Evolutionary conservation across 495 filamentous ascomycete genomes (phyloP).

Genomic region (Podospora bellae-mahoneyi): DNA sequence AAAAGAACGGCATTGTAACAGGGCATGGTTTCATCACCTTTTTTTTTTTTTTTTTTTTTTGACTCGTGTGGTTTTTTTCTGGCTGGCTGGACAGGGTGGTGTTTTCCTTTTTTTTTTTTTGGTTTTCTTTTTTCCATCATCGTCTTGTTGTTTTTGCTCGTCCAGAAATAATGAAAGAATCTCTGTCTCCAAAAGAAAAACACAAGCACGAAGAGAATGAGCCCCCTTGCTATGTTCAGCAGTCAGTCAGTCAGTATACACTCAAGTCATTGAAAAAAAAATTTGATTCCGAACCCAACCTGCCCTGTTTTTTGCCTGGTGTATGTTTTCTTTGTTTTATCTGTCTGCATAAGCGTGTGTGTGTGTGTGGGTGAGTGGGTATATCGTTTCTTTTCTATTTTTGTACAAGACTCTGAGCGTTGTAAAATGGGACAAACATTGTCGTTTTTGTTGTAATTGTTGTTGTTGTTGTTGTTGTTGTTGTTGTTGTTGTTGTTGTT

Average conservation of each 20-base stretch:
- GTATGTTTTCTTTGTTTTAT: not conserved
- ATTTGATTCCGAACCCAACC: too few relatives aligned
- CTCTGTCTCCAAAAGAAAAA: not conserved
- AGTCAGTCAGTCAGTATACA: not conserved
- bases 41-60: slow-evolving; percentile 7
- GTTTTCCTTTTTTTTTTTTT: slow-evolving; percentile 12
- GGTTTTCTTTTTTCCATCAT: slow-evolving; percentile 8
- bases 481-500: not conserved
- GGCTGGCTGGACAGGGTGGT: slow-evolving; percentile 19
- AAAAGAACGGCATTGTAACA: slow-evolving; percentile 27
- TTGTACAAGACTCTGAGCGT: not conserved
- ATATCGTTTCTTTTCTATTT: not conserved
- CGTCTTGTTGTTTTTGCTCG: slow-evolving; percentile 6
- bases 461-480: not conserved
- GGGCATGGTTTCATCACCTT: slow-evolving; percentile 9
- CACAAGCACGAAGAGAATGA: not conserved
- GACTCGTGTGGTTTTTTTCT: slow-evolving; percentile 9
- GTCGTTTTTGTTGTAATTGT: not conserved
- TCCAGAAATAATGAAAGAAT: slow-evolving; percentile 12
- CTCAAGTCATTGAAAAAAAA: too few relatives aligned
- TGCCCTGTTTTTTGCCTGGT: not conserved
- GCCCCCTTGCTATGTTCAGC: not conserved
- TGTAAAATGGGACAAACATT: not conserved
- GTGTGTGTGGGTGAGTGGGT: not conserved
- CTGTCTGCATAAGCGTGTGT: not conserved